Base-by-base conservation (phyloP, 495 filamentous ascomycete species). In the Talaromyces thailandensis region DNA sequence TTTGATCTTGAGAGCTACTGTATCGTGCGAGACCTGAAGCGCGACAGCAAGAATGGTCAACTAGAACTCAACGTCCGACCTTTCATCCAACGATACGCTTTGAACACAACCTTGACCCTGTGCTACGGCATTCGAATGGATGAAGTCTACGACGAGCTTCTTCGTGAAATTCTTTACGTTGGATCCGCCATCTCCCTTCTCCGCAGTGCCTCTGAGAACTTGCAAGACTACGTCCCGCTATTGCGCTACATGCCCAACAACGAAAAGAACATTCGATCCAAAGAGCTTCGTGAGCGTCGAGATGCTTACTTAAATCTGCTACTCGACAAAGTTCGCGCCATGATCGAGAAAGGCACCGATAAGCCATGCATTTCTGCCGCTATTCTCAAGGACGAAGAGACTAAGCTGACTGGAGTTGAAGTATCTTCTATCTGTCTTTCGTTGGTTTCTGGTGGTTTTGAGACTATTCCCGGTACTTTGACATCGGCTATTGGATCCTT, bases 121-220 rank as follows among this genome's bases (percentile, higher is more conserved):
- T 81, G 79, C 70, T 83, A 82, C 55, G 81, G 81, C 1, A 79
- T 82, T 35, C 77, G 80, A n/a, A 82, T 83, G 75, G 79, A 81
- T 50, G 73, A 67, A 5, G 75, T 81, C 1, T 78, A 77, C 62
- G 80, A 82, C 56, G 73, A 73, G 0, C 69, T 82, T 0, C 65
- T 83, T 1, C 73, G 75, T 6, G 79, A 83, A 66, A 81, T 83
- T 29, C 73, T 81, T 0, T 62, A 80, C 43, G 80, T 81, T 9
- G 80, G 78, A 11, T 79, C 74, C 0, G 76, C 76, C 2, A 82
- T 82, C 6, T 77, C 73, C 2, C 69, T 81, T 1, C 68, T 83
- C 1, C 77, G 79, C 7, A 78, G 75, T 61, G 75, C 79, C 4
- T 76, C 75, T 0, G 78, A 81, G 62, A 83, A 83, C 60, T 69